Percentiles rank a stretch among this genome's conserved stretches.
phyloP scores from a whole-genome alignment of 2,329 filamentous ascomycete genomes.

The Penicillium janthinellum region DNA sequence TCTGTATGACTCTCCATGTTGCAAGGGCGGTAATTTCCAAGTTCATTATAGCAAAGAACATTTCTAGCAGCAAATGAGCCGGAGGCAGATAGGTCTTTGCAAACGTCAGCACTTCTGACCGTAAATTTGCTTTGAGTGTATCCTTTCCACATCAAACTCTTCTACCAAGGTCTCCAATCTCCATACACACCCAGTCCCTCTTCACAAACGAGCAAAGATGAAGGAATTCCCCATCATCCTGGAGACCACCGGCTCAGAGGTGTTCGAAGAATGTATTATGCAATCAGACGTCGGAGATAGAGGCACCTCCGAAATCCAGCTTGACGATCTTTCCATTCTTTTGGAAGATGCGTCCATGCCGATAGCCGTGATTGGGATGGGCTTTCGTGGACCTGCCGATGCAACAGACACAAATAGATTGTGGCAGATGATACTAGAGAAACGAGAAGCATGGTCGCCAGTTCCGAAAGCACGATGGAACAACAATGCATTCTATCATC shows the following conservation, averaged over 20 bases:
- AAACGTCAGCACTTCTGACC: background rate
- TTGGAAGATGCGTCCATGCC: conserved; percentile 16
- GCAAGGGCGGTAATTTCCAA: background rate
- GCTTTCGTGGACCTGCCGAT: conserved; percentile 28
- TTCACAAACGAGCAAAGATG: background rate
- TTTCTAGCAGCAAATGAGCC: background rate
- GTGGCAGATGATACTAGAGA: conserved; percentile 27
- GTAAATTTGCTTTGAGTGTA: background rate
- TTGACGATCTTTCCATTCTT: conserved; percentile 5
- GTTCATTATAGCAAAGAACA: background rate
- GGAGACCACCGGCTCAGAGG: background rate
- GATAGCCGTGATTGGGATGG: conserved; percentile 32
- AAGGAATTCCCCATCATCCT: conserved; percentile 4
- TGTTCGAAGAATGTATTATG: background rate
- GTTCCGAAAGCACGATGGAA: conserved; percentile 28
- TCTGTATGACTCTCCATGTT: background rate
- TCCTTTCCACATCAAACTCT: too few species aligned
- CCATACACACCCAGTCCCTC: background rate
- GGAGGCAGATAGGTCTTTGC: background rate
- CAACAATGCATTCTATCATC: conserved; percentile 29
- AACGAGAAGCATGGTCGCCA: conserved; percentile 22
- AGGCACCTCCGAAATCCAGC: background rate
- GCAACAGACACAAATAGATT: conserved; percentile 23
- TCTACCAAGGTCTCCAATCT: background rate
- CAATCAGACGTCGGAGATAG: background rate